phyloP scores from a whole-genome alignment of 2,329 filamentous ascomycete genomes.

The Xylariaceae sp. region DNA sequence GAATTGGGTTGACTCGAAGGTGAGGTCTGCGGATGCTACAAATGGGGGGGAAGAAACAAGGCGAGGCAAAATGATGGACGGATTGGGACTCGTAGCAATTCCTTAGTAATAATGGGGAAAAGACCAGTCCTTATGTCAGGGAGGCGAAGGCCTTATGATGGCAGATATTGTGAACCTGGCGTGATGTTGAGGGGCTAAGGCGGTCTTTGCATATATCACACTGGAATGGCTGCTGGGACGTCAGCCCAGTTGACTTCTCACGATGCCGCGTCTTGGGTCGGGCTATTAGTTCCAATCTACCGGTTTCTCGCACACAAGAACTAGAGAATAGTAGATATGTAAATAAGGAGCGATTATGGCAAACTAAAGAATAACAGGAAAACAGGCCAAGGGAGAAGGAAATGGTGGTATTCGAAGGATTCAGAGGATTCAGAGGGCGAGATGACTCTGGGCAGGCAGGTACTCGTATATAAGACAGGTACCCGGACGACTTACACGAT shows the following conservation, averaged over 20 bases:
- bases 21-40: constrained; percentile 9
- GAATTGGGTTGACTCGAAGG: neutral
- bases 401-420: constrained; percentile 22
- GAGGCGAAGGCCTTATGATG: constrained; percentile 9
- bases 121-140: constrained; percentile 3
- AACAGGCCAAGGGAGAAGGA: constrained; percentile 16
- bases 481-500: constrained; percentile 25
- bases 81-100: neutral
- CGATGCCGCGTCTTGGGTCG: neutral
- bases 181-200: constrained; percentile 18
- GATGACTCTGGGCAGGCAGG: constrained; percentile 7
- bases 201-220: constrained; percentile 20
- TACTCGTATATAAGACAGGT: constrained; percentile 27
- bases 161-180: constrained; percentile 4
- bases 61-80: constrained; percentile 3
- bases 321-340: neutral
- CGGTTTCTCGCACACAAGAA: neutral
- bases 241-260: neutral
- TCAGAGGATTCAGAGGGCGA: constrained; percentile 24
- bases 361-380: constrained; percentile 12
- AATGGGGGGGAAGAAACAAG: constrained; percentile 1
- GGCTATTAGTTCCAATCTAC: neutral
- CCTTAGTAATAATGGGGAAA: constrained; percentile 1
- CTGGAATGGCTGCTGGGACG: constrained; percentile 9
- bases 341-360: constrained; percentile 13